These are phyloP conservation scores for Didymella pinodella DNA, from an alignment of 2,329 filamentous ascomycete genomes.

Conservation along the genomic window DNA sequence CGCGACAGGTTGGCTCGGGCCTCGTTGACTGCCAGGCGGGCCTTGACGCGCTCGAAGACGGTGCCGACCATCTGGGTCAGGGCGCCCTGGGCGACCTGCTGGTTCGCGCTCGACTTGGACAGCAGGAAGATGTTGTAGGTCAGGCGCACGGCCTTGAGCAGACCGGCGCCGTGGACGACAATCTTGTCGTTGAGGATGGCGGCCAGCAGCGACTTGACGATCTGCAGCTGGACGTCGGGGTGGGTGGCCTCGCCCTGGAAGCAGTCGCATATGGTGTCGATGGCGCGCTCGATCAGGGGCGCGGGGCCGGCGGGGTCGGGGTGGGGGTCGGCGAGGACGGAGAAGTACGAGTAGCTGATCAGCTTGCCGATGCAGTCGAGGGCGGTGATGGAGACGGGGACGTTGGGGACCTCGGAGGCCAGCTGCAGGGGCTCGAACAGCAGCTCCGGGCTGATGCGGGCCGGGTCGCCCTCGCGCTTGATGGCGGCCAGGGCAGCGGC, in stretches of 20 bases:
- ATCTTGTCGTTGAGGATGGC: slow-evolving; percentile 99
- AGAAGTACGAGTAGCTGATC: slow-evolving; percentile 98
- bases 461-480: slow-evolving; percentile 77
- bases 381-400: slow-evolving; percentile 85
- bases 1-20: slow-evolving; percentile 67
- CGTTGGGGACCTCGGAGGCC: slow-evolving; percentile 85
- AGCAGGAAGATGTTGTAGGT: slow-evolving; percentile 99
- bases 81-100: slow-evolving; percentile 96
- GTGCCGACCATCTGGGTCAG: slow-evolving; percentile 98
- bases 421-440: slow-evolving; percentile 91
- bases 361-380: slow-evolving; percentile 98
- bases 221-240: slow-evolving; percentile 92
- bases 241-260: slow-evolving; percentile 96
- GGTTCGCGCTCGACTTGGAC: slow-evolving; percentile 91
- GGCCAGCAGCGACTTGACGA: slow-evolving; percentile 94
- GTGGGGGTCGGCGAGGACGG: slow-evolving; percentile 65
- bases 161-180: slow-evolving; percentile 93
- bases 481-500: slow-evolving; percentile 85
- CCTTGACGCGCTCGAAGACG: slow-evolving; percentile 94
- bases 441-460: slow-evolving; percentile 86
- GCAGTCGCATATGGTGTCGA: slow-evolving; percentile 99
- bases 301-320: slow-evolving; percentile 54
- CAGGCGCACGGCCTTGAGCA: slow-evolving; percentile 94
- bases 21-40: slow-evolving; percentile 85
- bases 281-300: slow-evolving; percentile 93